Percentiles rank a stretch among this genome's conserved stretches.
Conservation (phyloP, 331 rosid genomes). For the Malus hybrid region DNA sequence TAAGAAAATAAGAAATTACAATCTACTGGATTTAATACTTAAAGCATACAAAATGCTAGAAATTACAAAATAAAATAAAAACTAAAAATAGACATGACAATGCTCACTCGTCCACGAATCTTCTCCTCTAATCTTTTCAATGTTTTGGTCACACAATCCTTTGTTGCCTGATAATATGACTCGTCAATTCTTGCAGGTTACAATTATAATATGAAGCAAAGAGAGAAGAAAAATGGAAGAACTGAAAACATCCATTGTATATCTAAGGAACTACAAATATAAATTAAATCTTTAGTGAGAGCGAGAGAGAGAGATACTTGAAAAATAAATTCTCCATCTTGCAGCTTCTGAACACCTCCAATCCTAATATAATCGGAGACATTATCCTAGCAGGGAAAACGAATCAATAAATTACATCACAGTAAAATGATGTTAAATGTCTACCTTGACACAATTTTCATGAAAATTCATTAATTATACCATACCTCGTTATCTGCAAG, state of each 20-base stretch:
- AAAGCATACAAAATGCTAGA: background rate
- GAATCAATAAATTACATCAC: constrained; percentile 21
- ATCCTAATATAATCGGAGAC: constrained; percentile 94
- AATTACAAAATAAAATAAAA: constrained; percentile 1
- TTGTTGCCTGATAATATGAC: constrained; percentile 69
- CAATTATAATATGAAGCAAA: background rate
- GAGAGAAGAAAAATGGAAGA: background rate
- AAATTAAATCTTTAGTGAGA: constrained; percentile 3
- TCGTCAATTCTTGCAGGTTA: background rate
- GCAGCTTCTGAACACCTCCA: constrained; percentile 94
- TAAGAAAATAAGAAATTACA: constrained; percentile 23
- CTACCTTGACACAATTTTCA: constrained; percentile 11
- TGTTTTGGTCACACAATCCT: constrained; percentile 98
- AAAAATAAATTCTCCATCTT: constrained; percentile 97
- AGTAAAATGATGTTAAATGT: constrained; percentile 17
- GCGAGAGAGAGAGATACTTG: constrained; percentile 47
- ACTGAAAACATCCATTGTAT: background rate
- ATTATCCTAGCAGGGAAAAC: constrained; percentile 63
- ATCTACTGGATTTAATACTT: constrained; percentile 11
- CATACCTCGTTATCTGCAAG: constrained; percentile 97
- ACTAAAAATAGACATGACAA: background rate
- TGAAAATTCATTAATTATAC: constrained; percentile 3
- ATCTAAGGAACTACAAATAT: constrained; percentile 3
- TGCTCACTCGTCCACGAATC: constrained; percentile 83
- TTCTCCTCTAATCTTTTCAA: constrained; percentile 97